Evolutionary conservation across 1,139 yeast species (phyloP), one percentile per base, ranked within the genome.

Genomic region (Candida tetrigidarum): DNA sequence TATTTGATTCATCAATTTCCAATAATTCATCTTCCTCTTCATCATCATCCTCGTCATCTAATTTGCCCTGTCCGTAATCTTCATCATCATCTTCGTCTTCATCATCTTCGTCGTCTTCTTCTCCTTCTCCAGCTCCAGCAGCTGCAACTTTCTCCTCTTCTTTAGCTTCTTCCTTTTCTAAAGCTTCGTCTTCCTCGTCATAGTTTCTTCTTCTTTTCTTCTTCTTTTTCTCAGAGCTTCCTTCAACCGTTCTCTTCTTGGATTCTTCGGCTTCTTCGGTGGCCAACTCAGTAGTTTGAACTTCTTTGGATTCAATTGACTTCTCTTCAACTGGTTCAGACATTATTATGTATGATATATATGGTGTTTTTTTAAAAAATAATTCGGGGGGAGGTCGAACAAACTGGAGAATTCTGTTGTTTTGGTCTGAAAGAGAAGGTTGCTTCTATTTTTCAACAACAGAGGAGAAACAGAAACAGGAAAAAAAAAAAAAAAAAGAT

Each of bases 1-100:
- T 91, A 65, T 92, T 92, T 39, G 92, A 72, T 35, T 86, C 76
- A 60, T 91, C 97, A 56, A 92, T 89, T 64, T 88, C 97, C 14
- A 80, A 80, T 56, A 90, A 74, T 56, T 86, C 95, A 57, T 89
- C 96, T 36, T 88, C 96, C 32, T 84, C 95, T 30, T 74, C 81
- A 18, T 76, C 81, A 19, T 81, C 86, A n/a, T 76, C 80, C 35
- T 62, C 69, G 5, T 74, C 84, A 11, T 74, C 79, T 27, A 73
- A 78, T 28, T 71, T 76, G 22, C 66, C 77, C 5, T 63, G 76
- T 8, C 56, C 63, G 2, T 66, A 70, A 38, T 74, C 80, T 55
- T 69, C 80, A 32, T 76, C 85, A 42, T 81, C 86, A 39, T 80
- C 84, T n/a, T 76, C 74, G 3, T 78, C n/a, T n/a, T n/a, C n/a